Conservation (phyloP, 768 basidiomycete genomes). For the Rhodotorula taiwanensis region DNA sequence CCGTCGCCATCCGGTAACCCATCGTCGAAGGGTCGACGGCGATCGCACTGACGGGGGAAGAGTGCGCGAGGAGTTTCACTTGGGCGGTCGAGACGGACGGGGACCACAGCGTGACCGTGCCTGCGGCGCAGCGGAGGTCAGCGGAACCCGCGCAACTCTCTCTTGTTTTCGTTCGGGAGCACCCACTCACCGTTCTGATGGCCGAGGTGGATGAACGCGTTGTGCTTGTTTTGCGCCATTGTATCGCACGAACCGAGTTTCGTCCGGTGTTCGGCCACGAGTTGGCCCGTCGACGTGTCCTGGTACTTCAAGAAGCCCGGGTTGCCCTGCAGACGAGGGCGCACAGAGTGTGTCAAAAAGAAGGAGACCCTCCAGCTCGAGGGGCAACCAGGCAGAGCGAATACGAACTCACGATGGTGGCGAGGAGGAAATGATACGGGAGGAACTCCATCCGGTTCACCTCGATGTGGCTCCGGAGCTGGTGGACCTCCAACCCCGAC, state of each 20-base stretch:
- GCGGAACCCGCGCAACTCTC: background rate
- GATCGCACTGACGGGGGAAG: constrained; percentile 74
- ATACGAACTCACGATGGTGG: constrained; percentile 64
- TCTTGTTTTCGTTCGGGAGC: too few species aligned
- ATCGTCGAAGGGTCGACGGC: constrained; percentile 76
- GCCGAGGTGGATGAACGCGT: constrained; percentile 87
- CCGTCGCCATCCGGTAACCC: constrained; percentile 84
- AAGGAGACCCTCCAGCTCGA: too few species aligned
- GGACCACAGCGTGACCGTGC: constrained; percentile 88
- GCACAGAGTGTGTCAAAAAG: background rate
- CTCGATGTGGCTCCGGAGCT: constrained; percentile 75
- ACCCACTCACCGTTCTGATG: constrained; percentile 78
- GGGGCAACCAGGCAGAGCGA: too few species aligned
- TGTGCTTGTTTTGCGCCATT: constrained; percentile 86
- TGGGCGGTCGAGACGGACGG: constrained; percentile 88
- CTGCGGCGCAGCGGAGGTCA: constrained; percentile 13
- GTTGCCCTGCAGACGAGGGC: constrained; percentile 62
- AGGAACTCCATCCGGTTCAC: constrained; percentile 84
- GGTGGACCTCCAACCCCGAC: constrained; percentile 85
- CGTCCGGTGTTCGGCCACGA: constrained; percentile 80
- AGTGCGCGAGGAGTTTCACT: constrained; percentile 82
- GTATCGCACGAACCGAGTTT: constrained; percentile 75
- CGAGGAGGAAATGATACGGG: constrained; percentile 91
- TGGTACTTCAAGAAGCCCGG: constrained; percentile 91
- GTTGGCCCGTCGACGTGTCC: constrained; percentile 85